Conservation (phyloP, 2,329 filamentous ascomycete genomes). For the Paraphoma chrysanthemicola region DNA sequence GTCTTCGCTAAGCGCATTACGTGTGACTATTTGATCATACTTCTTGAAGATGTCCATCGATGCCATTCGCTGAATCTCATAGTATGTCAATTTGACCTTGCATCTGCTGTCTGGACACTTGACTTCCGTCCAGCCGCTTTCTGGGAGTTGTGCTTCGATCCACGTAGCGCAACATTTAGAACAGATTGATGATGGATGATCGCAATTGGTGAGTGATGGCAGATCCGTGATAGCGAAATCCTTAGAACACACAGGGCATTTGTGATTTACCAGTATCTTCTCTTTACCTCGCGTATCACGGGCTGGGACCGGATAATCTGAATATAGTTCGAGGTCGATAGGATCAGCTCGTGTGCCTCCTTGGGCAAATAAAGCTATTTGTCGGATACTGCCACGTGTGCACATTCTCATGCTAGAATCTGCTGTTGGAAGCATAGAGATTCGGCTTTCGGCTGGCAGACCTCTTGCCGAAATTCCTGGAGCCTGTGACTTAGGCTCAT, state of each 20-base stretch:
- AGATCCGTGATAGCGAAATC: not conserved
- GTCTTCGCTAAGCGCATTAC: slow-evolving; percentile 50
- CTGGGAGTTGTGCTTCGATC: not conserved
- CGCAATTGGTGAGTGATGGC: not conserved
- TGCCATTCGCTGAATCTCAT: not conserved
- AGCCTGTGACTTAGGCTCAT: no score
- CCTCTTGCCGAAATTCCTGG: no score
- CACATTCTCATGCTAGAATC: no score
- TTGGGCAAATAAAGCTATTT: no score
- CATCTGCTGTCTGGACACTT: not conserved
- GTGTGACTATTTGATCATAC: slow-evolving; percentile 50
- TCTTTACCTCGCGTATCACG: no score
- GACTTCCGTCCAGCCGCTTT: not conserved
- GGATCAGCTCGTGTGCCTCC: not conserved
- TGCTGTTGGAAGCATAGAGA: no score
- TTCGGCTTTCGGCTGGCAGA: no score
- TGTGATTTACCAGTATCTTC: not conserved
- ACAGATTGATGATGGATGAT: not conserved
- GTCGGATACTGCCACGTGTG: no score
- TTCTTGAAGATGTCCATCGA: not conserved
- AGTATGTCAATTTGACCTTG: not conserved
- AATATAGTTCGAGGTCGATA: not conserved
- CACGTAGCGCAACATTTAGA: not conserved
- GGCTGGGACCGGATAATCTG: not conserved
- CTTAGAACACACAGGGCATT: not conserved